Evolutionary conservation across 2,329 filamentous ascomycete genomes (phyloP).

Genomic region (Paraphaeosphaeria sporulosa): DNA sequence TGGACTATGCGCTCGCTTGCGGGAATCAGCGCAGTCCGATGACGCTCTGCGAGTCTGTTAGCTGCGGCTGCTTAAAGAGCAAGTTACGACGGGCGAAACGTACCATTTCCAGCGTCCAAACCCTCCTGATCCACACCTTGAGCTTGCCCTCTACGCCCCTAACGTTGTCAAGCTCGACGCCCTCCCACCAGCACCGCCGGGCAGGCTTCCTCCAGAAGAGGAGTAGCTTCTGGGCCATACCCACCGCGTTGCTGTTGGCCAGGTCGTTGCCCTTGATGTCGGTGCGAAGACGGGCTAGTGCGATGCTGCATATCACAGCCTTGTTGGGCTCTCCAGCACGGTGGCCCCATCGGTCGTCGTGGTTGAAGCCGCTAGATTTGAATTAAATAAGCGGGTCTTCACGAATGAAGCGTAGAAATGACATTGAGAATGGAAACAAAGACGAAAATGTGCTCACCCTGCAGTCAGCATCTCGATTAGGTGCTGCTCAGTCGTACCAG

Average conservation of each 20-base stretch:
- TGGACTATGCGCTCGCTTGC: background rate
- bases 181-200: constrained; percentile 98
- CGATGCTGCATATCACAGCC: constrained; percentile 96
- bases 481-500: constrained; percentile 96
- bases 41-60: constrained; percentile 67
- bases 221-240: constrained; percentile 97
- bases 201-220: constrained; percentile 99
- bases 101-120: constrained; percentile 98
- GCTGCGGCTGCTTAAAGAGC: background rate
- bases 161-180: constrained; percentile 87
- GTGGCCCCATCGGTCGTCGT: constrained; percentile 94
- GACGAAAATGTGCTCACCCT: constrained; percentile 69
- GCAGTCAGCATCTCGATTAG: constrained; percentile 99
- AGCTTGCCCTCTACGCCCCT: constrained; percentile 90
- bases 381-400: background rate
- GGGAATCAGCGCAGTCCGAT: constrained; percentile 75
- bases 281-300: constrained; percentile 88
- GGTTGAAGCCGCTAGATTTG: constrained; percentile 82
- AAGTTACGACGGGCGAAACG: constrained; percentile 7
- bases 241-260: constrained; percentile 78
- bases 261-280: constrained; percentile 83
- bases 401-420: no score
- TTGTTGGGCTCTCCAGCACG: constrained; percentile 98
- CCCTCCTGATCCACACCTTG: constrained; percentile 97
- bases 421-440: background rate